Evolutionary conservation across 306 rosid species (phyloP).

Genomic region (Cucurbita ficifolia): DNA sequence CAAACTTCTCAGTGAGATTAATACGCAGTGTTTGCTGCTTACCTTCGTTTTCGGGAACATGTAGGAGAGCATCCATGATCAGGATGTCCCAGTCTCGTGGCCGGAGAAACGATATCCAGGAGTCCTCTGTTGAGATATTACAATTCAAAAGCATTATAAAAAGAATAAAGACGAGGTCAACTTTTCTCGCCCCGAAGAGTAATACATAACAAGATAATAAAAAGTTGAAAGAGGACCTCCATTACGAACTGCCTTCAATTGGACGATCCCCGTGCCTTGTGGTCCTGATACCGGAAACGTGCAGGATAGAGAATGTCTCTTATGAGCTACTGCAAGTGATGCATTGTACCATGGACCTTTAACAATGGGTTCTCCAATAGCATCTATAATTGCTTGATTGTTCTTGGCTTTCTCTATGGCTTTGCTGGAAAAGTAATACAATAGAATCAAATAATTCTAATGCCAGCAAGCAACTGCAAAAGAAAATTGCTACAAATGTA

Average conservation of each 20-base stretch:
- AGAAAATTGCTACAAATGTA: too few species aligned
- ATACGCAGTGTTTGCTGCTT: slow-evolving; percentile 49
- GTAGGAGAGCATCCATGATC: slow-evolving; percentile 80
- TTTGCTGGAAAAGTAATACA: slow-evolving; percentile 37
- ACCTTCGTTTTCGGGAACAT: slow-evolving; percentile 72
- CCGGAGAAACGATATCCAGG: slow-evolving; percentile 56
- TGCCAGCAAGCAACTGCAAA: background rate
- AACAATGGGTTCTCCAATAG: slow-evolving; percentile 75
- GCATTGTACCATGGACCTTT: slow-evolving; percentile 97
- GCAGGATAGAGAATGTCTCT: slow-evolving; percentile 80
- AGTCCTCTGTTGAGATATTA: slow-evolving; percentile 33
- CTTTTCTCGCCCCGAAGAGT: background rate
- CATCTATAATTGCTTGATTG: slow-evolving; percentile 50
- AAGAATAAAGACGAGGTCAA: background rate
- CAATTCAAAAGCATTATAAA: background rate
- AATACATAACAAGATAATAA: background rate
- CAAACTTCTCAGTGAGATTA: slow-evolving; percentile 28
- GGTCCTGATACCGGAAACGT: slow-evolving; percentile 86
- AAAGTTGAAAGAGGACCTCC: slow-evolving; percentile 35
- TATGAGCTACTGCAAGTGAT: slow-evolving; percentile 83
- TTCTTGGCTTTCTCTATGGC: slow-evolving; percentile 65
- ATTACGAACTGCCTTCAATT: slow-evolving; percentile 70
- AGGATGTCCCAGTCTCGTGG: slow-evolving; percentile 80
- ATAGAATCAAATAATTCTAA: background rate
- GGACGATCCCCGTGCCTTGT: slow-evolving; percentile 60